Evolutionary conservation across 441 rosid genomes (phyloP).

Genomic region (Eutrema salsugineum): DNA sequence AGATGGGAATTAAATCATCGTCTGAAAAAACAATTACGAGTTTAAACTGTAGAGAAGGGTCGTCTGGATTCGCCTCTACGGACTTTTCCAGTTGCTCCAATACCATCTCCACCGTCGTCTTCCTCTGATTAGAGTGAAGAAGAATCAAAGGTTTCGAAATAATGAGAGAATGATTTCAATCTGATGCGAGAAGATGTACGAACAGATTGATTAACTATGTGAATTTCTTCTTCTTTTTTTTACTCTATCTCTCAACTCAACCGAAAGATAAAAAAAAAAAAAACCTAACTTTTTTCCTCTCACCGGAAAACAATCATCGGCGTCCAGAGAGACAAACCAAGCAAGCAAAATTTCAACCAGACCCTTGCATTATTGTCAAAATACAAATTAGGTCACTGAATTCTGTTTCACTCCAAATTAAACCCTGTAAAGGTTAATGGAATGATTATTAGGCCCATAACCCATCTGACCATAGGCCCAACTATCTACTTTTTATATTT

Average conservation of each 20-base stretch:
- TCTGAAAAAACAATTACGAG: constrained; percentile 40
- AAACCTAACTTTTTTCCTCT: constrained; percentile 6
- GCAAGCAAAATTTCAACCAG: background rate
- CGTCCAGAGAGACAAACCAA: background rate
- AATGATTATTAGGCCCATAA: background rate
- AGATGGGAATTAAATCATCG: background rate
- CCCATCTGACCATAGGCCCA: background rate
- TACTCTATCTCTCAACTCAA: background rate
- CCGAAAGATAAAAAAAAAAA: background rate
- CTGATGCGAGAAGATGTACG: background rate
- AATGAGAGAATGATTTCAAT: background rate
- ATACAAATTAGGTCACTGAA: background rate
- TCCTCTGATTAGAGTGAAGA: constrained; percentile 6
- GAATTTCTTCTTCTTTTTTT: background rate
- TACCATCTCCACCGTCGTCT: constrained; percentile 28
- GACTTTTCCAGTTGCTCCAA: constrained; percentile 45
- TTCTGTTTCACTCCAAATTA: background rate
- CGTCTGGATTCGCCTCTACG: constrained; percentile 64
- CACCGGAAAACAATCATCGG: constrained; percentile 21
- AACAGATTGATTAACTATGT: constrained; percentile 1
- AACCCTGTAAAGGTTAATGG: background rate
- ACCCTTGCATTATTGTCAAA: constrained; percentile 1
- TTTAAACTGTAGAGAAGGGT: constrained; percentile 56
- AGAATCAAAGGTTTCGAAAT: background rate
- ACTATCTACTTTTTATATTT: no score